Conservation (phyloP, 306 rosid genomes). For the Astragalus membranaceus region DNA sequence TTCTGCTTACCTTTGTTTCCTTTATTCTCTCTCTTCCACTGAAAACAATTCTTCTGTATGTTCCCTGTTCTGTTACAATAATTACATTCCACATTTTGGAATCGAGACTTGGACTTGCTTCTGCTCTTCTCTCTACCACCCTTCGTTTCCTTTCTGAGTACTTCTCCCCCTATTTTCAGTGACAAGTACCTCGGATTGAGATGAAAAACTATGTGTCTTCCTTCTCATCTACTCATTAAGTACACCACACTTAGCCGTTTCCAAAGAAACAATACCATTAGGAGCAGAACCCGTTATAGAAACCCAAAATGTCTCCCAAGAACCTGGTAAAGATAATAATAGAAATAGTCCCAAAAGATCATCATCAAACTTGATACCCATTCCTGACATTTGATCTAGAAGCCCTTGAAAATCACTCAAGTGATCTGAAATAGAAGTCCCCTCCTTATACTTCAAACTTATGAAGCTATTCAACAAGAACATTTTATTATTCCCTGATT, state of each 20-base stretch:
- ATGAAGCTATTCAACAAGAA: too few relatives aligned
- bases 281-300: neutral
- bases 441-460: too few relatives aligned
- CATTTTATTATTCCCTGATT: too few relatives aligned
- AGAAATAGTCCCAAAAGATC: neutral
- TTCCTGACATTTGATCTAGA: neutral
- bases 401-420: neutral
- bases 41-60: neutral
- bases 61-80: neutral
- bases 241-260: neutral
- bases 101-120: neutral
- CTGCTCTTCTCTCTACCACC: too few relatives aligned
- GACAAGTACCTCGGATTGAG: neutral
- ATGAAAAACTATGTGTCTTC: too few relatives aligned
- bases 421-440: too few relatives aligned
- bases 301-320: neutral
- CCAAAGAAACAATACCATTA: neutral
- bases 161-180: neutral
- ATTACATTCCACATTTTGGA: too few relatives aligned
- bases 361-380: neutral
- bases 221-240: neutral
- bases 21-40: neutral
- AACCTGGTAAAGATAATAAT: too few relatives aligned
- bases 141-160: neutral
- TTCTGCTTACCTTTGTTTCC: too few relatives aligned